Evolutionary conservation across 1,139 yeast genomes (phyloP).

Genomic region (Pichia sp.): DNA sequence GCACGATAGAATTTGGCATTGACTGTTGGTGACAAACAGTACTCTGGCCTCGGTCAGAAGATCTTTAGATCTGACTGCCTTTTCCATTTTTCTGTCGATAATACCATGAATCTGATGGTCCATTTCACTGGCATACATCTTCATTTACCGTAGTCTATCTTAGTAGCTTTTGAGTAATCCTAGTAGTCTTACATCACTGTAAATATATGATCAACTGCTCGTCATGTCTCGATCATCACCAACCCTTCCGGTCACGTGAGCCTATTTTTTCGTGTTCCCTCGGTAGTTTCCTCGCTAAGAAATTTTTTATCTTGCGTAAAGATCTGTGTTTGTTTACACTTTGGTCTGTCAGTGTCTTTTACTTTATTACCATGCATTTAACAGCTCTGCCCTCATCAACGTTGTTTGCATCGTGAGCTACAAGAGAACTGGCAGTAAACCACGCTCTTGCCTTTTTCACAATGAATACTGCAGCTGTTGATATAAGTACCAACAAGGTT

Average conservation of each 20-base stretch:
- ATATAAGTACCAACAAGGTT: slow-evolving; percentile 56
- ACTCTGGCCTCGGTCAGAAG: slow-evolving; percentile 22
- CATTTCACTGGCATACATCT: slow-evolving; percentile 55
- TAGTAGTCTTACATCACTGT: not conserved
- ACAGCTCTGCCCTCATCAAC: no score
- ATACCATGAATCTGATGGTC: slow-evolving; percentile 45
- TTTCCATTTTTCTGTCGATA: not conserved
- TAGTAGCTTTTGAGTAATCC: not conserved
- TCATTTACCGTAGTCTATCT: not conserved
- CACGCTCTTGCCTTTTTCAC: not conserved
- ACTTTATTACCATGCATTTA: no score
- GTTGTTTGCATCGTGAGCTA: no score
- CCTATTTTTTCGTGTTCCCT: not conserved
- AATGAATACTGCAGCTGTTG: slow-evolving; percentile 27
- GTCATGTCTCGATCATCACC: not conserved
- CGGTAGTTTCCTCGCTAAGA: not conserved
- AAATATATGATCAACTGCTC: not conserved
- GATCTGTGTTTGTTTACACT: not conserved
- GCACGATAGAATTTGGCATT: slow-evolving; percentile 5
- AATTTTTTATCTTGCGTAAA: not conserved
- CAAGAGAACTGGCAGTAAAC: no score
- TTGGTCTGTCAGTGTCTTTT: not conserved
- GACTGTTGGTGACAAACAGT: slow-evolving; percentile 12
- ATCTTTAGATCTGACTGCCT: slow-evolving; percentile 9
- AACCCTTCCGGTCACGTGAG: not conserved